A percentile compares a stretch with the other conserved stretches of the same genome.
Conservation (phyloP, 495 filamentous ascomycete species). For the Neurospora discreta region DNA sequence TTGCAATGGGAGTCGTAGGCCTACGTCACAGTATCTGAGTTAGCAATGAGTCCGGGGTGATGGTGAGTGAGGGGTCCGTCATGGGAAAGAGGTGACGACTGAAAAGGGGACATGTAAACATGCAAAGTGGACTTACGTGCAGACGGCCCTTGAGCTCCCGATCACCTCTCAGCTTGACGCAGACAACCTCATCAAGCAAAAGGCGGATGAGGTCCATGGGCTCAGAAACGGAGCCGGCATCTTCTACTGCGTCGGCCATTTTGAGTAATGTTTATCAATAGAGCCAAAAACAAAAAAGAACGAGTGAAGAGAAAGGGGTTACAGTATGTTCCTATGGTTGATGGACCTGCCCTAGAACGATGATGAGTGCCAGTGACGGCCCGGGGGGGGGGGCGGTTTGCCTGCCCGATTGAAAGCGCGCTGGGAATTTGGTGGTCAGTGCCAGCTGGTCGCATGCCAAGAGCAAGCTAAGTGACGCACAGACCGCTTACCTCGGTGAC, state of each 20-base stretch:
- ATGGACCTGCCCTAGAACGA: background rate
- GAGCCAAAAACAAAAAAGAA: background rate
- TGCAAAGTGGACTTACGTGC: slow-evolving; percentile 51
- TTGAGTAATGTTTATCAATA: background rate
- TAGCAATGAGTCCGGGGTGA: background rate
- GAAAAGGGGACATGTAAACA: background rate
- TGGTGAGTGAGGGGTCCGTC: background rate
- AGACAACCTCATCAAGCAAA: slow-evolving; percentile 88
- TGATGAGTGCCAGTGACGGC: background rate
- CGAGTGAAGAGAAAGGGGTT: background rate
- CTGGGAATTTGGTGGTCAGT: background rate
- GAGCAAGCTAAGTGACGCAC: background rate
- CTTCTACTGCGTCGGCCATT: slow-evolving; percentile 69
- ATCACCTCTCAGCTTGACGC: slow-evolving; percentile 92
- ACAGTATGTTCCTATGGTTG: background rate
- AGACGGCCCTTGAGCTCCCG: slow-evolving; percentile 89
- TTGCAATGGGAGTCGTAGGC: slow-evolving; percentile 99
- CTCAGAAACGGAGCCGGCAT: slow-evolving; percentile 58
- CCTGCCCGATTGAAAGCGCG: background rate
- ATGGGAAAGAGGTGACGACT: background rate
- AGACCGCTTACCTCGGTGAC: background rate
- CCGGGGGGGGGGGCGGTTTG: background rate
- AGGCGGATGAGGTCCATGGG: slow-evolving; percentile 92
- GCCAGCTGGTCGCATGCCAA: background rate
- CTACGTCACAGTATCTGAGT: slow-evolving; percentile 32